Conservation (phyloP, 768 basidiomycete genomes). For the Scleroderma bovista region DNA sequence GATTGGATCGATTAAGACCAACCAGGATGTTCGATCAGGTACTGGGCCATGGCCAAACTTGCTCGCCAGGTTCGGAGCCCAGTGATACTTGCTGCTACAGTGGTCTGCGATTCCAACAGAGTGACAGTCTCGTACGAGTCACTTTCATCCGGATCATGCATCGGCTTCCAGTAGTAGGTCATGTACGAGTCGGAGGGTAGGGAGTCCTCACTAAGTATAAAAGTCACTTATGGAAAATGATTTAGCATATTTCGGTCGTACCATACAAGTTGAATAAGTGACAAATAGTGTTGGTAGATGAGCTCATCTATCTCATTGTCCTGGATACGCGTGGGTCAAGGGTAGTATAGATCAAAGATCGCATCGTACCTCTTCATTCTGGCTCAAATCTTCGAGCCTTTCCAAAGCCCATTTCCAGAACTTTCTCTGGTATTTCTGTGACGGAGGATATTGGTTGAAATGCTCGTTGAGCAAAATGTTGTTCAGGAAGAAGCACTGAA, state of each 20-base stretch:
- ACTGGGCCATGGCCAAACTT: constrained; percentile 59
- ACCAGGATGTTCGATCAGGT: constrained; percentile 56
- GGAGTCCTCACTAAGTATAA: constrained; percentile 17
- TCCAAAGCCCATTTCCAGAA: constrained; percentile 75
- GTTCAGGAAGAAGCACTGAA: constrained; percentile 53
- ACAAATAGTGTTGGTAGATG: constrained; percentile 59
- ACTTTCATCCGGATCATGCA: not conserved
- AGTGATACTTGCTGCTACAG: constrained; percentile 72
- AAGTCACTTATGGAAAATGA: constrained; percentile 1
- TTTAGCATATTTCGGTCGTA: constrained; percentile 4
- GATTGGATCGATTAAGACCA: constrained; percentile 7
- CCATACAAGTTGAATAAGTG: constrained; percentile 34
- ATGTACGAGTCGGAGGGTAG: constrained; percentile 44
- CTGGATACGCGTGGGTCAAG: constrained; percentile 23
- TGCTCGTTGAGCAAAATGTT: constrained; percentile 48
- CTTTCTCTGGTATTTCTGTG: constrained; percentile 49
- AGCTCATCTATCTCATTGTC: constrained; percentile 59
- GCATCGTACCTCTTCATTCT: constrained; percentile 42
- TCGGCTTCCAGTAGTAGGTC: constrained; percentile 56
- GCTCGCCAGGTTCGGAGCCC: constrained; percentile 79
- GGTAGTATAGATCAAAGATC: not conserved
- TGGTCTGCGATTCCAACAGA: constrained; percentile 66
- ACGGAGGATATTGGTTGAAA: constrained; percentile 56
- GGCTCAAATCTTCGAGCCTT: constrained; percentile 42
- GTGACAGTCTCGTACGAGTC: constrained; percentile 42